Evolutionary conservation across 768 basidiomycete genomes (phyloP).

Genomic region (Boletus tomentosulus): DNA sequence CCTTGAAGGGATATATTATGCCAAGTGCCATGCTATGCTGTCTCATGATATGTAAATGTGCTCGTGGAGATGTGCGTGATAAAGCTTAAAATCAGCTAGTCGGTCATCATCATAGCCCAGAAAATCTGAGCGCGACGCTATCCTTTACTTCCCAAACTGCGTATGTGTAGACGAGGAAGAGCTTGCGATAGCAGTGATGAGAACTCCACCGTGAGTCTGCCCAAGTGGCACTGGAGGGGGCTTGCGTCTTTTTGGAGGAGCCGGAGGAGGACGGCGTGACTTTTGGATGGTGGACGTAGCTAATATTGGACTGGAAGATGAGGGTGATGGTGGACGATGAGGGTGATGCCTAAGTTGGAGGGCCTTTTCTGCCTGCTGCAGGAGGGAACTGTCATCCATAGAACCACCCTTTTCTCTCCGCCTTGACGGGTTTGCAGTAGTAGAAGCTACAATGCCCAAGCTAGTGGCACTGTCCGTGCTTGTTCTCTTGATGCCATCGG

Average conservation of each 20-base stretch:
- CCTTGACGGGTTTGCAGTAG: slow-evolving; percentile 15
- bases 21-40: slow-evolving; percentile 18
- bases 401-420: slow-evolving; percentile 26
- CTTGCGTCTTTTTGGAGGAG: slow-evolving; percentile 63
- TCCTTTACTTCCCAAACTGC: slow-evolving; percentile 17
- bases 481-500: slow-evolving; percentile 37
- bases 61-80: slow-evolving; percentile 13
- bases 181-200: slow-evolving; percentile 55
- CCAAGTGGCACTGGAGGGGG: slow-evolving; percentile 65
- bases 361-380: slow-evolving; percentile 16
- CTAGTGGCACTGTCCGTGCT: slow-evolving; percentile 37
- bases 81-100: slow-evolving; percentile 5
- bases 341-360: slow-evolving; percentile 15
- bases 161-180: slow-evolving; percentile 27
- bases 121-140: slow-evolving; percentile 1
- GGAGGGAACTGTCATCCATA: slow-evolving; percentile 23
- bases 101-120: slow-evolving; percentile 1
- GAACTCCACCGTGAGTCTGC: slow-evolving; percentile 46
- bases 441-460: slow-evolving; percentile 27
- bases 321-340: slow-evolving; percentile 15
- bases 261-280: slow-evolving; percentile 55
- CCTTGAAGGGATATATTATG: slow-evolving; percentile 13
- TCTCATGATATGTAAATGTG: slow-evolving; percentile 21
- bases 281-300: slow-evolving; percentile 22
- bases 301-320: slow-evolving; percentile 14